Evolutionary conservation across 768 basidiomycete genomes (phyloP), one percentile per base, ranked within the genome.

Genomic region (Suillus spraguei): DNA sequence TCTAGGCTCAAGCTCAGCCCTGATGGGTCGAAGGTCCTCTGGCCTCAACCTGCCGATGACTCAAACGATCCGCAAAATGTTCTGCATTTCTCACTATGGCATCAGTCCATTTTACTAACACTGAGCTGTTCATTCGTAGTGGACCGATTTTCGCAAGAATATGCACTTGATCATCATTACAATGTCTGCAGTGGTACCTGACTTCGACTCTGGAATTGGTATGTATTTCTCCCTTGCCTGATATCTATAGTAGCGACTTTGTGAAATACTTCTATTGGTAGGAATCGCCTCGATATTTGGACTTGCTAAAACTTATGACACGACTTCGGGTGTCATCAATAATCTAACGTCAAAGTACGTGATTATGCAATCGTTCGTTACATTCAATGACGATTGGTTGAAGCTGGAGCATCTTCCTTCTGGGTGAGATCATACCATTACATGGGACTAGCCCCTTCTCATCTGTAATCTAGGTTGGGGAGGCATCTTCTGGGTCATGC

Each of bases 61-160:
- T 80, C 80, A 2, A 74, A 81, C 16, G 85, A 86, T 65, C 85
- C 85, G 1, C 85, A 85, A 64, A 86, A 86, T 65, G 84, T 82
- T 49, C 59, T 79, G 71, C 4, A 17, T 22, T 24, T 35, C 47
- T 52, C 32, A 9, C 9, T 17, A 32, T 50, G n/a, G 2, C 17
- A 28, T 46, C 28, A 33, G 1, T 28, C 54, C 32, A 14, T 53
- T 41, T 28, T 4, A 22, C 33, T 54, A 7, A 4, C 11, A 22
- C 61, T 53, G 53, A 52, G 59, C 32, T 1, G 22, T 11, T 4
- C 4, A n/a, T n/a, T 8, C 49, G 10, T 64, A 84, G 83, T 85
- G 84, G 83, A 68, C 76, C 20, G 70, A 78, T 56, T 61, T n/a
- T 71, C 79, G 78, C 46, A 85, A 85, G 73, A 72, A 73, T 55